Evolutionary conservation across 2,329 filamentous ascomycete genomes (phyloP).

Genomic region (Aspergillus terreus): DNA sequence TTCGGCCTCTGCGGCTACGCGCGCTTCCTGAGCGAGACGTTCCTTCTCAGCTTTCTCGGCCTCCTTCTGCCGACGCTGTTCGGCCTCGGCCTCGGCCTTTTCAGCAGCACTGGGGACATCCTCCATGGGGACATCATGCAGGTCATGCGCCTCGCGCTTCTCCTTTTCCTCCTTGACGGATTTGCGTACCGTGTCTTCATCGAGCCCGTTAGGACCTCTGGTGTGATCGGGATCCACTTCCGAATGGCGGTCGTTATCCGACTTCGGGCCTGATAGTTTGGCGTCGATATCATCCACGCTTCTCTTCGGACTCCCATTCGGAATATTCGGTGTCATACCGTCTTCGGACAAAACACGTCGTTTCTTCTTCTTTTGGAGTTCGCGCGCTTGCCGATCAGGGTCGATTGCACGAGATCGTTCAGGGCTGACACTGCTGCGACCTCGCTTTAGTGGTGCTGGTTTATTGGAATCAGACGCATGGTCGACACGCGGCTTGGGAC

Average conservation of each 20-base stretch:
- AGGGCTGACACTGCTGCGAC: conserved; percentile 41
- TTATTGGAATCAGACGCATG: conserved; percentile 20
- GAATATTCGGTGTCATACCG: conserved; percentile 22
- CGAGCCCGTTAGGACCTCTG: conserved; percentile 11
- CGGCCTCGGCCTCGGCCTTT: conserved; percentile 23
- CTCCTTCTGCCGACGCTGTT: conserved; percentile 22
- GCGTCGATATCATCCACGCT: conserved; percentile 14
- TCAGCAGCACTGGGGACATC: conserved; percentile 18
- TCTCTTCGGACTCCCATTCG: conserved; percentile 30
- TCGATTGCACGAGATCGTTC: conserved; percentile 35
- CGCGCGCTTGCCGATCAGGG: conserved; percentile 26
- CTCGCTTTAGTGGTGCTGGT: conserved; percentile 35
- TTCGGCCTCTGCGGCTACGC: conserved; percentile 26
- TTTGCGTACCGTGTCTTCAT: conserved; percentile 18
- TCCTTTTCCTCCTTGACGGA: conserved; percentile 29
- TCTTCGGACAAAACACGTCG: conserved; percentile 41
- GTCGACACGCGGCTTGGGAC: conserved; percentile 27
- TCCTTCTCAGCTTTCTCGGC: conserved; percentile 29
- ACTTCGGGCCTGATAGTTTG: conserved; percentile 17
- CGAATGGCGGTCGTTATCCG: conserved; percentile 12
- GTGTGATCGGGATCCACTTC: conserved; percentile 17
- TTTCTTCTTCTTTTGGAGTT: conserved; percentile 43
- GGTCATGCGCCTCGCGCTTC: conserved; percentile 22
- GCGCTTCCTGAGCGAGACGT: conserved; percentile 29
- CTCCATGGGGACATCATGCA: conserved; percentile 31